These are phyloP conservation scores for Gloeopeniophorella convolvens DNA, from an alignment of 768 basidiomycete genomes.

Conservation along the genomic window DNA sequence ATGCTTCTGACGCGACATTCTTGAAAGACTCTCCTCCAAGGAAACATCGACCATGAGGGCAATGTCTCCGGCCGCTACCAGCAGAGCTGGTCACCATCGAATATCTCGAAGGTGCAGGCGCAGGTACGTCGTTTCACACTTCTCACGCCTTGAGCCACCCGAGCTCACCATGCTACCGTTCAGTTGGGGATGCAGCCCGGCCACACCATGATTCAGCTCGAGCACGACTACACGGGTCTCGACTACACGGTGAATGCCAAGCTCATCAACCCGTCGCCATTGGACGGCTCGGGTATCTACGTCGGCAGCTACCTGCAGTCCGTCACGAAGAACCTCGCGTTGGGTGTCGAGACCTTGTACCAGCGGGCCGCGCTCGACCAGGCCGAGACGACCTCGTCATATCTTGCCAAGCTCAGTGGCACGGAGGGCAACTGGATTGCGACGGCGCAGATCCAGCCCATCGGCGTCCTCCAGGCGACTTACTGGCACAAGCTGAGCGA, in stretches of 20 bases:
- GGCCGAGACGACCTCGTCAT: slow-evolving; percentile 65
- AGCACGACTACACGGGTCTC: slow-evolving; percentile 87
- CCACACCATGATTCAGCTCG: slow-evolving; percentile 88
- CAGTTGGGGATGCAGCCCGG: slow-evolving; percentile 72
- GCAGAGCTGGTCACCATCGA: slow-evolving; percentile 74
- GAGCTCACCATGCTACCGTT: slow-evolving; percentile 19
- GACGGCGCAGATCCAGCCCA: slow-evolving; percentile 81
- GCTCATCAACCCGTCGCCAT: slow-evolving; percentile 84
- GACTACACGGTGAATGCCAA: slow-evolving; percentile 86
- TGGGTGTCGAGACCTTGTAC: slow-evolving; percentile 80
- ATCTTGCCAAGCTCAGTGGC: slow-evolving; percentile 74
- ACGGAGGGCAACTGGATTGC: slow-evolving; percentile 81
- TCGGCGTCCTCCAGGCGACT: slow-evolving; percentile 80
- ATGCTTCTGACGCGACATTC: neutral
- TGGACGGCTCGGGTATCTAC: slow-evolving; percentile 87
- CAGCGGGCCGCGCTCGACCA: slow-evolving; percentile 72
- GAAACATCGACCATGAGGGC: slow-evolving; percentile 90
- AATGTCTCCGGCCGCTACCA: slow-evolving; percentile 85
- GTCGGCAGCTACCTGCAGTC: slow-evolving; percentile 91
- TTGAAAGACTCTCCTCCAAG: slow-evolving; percentile 83
- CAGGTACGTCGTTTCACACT: slow-evolving; percentile 51
- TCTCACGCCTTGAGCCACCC: neutral
- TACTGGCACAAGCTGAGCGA: slow-evolving; percentile 97
- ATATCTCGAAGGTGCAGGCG: slow-evolving; percentile 80
- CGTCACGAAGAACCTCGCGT: slow-evolving; percentile 78